These are phyloP conservation scores for Hericium coralloides DNA, from an alignment of 768 basidiomycete species.

Conservation along the genomic window DNA sequence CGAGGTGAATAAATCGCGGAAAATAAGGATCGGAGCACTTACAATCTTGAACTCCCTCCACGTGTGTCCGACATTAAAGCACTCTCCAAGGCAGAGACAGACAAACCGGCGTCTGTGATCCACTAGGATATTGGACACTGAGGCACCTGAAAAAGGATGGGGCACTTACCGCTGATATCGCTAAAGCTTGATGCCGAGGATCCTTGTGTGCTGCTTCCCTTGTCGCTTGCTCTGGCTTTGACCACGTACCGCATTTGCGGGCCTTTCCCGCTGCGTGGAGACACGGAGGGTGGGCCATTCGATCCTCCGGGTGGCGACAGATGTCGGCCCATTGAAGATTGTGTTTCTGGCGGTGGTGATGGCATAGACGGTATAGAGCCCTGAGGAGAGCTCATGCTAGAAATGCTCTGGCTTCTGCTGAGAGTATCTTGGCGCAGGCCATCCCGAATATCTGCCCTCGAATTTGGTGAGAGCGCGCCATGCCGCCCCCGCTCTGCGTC, in stretches of 20 bases:
- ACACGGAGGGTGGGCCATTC: background rate
- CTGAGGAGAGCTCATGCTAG: conserved; percentile 64
- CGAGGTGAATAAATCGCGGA: background rate
- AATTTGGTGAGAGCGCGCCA: too few relatives aligned
- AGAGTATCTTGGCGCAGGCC: conserved; percentile 30
- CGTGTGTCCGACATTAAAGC: conserved; percentile 70
- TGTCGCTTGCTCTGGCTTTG: conserved; percentile 35
- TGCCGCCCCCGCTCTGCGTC: conserved; percentile 1
- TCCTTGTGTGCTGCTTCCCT: conserved; percentile 55
- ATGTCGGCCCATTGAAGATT: conserved; percentile 22
- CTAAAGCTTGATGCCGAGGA: conserved; percentile 81
- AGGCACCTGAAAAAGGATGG: background rate
- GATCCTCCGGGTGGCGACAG: conserved; percentile 5
- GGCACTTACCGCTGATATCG: conserved; percentile 66
- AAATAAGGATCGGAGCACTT: conserved; percentile 24
- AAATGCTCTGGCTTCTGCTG: conserved; percentile 56
- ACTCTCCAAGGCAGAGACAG: conserved; percentile 73
- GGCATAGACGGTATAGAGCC: conserved; percentile 79
- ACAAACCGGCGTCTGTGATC: conserved; percentile 57
- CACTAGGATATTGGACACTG: background rate
- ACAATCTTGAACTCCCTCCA: conserved; percentile 61
- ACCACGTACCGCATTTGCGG: conserved; percentile 30
- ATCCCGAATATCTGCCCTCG: conserved; percentile 23
- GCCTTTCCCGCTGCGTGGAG: conserved; percentile 5
- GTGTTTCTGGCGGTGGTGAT: conserved; percentile 54